Evolutionary conservation across 169 alveolate species (phyloP).

Genomic region (Perkinsus marinus): DNA sequence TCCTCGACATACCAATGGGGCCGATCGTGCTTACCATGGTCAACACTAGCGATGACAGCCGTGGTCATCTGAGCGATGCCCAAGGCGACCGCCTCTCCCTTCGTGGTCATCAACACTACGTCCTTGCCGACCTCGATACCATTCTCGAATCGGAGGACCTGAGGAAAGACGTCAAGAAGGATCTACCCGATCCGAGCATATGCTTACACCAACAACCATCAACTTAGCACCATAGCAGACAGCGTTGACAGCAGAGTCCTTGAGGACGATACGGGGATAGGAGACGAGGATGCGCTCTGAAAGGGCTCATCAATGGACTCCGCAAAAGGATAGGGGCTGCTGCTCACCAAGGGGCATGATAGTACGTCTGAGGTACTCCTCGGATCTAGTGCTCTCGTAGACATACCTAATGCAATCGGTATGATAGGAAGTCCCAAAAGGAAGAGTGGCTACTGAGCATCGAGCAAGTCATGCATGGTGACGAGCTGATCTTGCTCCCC

Average conservation of each 20-base stretch:
- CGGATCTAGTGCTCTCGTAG: slow-evolving; percentile 84
- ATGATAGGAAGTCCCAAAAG: neutral
- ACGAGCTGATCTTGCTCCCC: slow-evolving; percentile 92
- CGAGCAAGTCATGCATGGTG: slow-evolving; percentile 98
- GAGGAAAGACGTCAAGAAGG: neutral
- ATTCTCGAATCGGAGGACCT: slow-evolving; percentile 88
- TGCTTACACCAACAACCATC: slow-evolving; percentile 85
- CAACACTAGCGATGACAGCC: slow-evolving; percentile 95
- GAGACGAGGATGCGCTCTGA: slow-evolving; percentile 83
- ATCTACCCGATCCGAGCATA: neutral
- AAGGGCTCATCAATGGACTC: neutral
- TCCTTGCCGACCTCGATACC: slow-evolving; percentile 88
- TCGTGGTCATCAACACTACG: slow-evolving; percentile 95
- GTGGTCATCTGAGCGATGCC: slow-evolving; percentile 99
- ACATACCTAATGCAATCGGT: neutral
- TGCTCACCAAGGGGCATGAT: slow-evolving; percentile 70
- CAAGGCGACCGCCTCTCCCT: slow-evolving; percentile 98
- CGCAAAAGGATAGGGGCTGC: neutral
- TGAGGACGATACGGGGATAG: slow-evolving; percentile 93
- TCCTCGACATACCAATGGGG: neutral
- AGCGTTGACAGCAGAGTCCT: slow-evolving; percentile 98
- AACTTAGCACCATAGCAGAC: slow-evolving; percentile 99
- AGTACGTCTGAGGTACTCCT: slow-evolving; percentile 87
- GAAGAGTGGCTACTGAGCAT: slow-evolving; percentile 74
- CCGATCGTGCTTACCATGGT: slow-evolving; percentile 81